phyloP scores from a whole-genome alignment of 192 early-diverging fungal species.

The Rhizoclosmatium globosum region DNA sequence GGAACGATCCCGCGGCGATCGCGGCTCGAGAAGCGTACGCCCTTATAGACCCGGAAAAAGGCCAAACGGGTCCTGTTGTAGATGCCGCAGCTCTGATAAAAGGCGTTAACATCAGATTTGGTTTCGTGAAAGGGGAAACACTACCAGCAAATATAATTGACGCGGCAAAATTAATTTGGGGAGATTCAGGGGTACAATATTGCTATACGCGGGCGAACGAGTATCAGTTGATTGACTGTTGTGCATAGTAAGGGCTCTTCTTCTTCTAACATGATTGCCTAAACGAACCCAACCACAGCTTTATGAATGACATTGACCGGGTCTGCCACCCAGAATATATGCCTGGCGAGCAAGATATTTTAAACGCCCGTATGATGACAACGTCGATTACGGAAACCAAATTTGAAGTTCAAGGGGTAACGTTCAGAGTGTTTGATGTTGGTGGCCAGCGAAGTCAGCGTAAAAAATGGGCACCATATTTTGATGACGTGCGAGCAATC shows the following conservation, averaged over 20 bases:
- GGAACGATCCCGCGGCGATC: constrained; percentile 74
- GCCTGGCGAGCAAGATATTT: constrained; percentile 76
- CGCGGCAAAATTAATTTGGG: constrained; percentile 44
- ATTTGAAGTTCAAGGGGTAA: constrained; percentile 63
- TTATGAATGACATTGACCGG: constrained; percentile 54
- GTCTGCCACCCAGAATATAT: constrained; percentile 58
- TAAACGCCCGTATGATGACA: constrained; percentile 74
- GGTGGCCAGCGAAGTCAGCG: constrained; percentile 71
- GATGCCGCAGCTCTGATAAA: constrained; percentile 34
- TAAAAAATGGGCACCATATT: constrained; percentile 73
- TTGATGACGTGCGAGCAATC: constrained; percentile 70
- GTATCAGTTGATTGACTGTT: constrained; percentile 58
- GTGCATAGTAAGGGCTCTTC: constrained; percentile 47
- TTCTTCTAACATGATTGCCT: background rate
- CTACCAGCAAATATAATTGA: constrained; percentile 36
- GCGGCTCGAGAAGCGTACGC: constrained; percentile 73
- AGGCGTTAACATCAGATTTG: constrained; percentile 20
- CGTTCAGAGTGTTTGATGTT: constrained; percentile 68
- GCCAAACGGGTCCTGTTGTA: constrained; percentile 73
- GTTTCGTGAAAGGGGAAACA: constrained; percentile 44
- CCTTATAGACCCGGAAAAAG: constrained; percentile 81
- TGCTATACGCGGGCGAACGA: constrained; percentile 51
- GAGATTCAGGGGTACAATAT: constrained; percentile 48
- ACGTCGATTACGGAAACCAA: constrained; percentile 73
- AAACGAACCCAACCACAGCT: constrained; percentile 29